Evolutionary conservation across 2,329 filamentous ascomycete genomes (phyloP), one percentile per base, ranked within the genome.

Genomic region (Cladophialophora bantiana): DNA sequence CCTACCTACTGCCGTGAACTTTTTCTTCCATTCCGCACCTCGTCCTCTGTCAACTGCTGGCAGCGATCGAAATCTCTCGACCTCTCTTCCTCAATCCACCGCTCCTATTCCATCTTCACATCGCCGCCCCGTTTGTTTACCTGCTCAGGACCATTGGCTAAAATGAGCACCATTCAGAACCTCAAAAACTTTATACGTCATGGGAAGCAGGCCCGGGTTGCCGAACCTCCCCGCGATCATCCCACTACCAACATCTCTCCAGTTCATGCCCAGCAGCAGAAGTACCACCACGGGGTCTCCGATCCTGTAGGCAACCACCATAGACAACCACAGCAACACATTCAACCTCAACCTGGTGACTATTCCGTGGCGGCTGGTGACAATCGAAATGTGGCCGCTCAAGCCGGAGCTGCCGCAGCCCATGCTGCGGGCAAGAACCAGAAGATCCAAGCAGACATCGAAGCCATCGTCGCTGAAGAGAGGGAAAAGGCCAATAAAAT

Each of bases 101-200:
- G 13, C 63, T 38, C 31, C 55, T 42, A 36, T 7, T 36, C 18
- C 52, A 1, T 55, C 57, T 34, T 36, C 52, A 18, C 48, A 55
- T 31, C 36, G 31, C 26, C 53, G 35, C 31, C 7, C 57, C 55
- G 20, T 26, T 50, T 13, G 31, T 63, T 20, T 10, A 57, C 7
- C 50, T 57, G 7, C 18, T n/a, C 50, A 50, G 48, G 31, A 59
- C 36, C 45, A 34, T 40, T 54, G 26, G 58, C 66, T 68, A 70
- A 70, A 62, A 89, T 89, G 87, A 88, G 85, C 74, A 87, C 87
- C 55, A 96, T 97, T 83, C 94, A 97, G 83, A 95, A 95, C 78
- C 69, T 97, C 75, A 97, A 98, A 83, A 97, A 97, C 81, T 96
- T 98, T 81, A 95, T 98, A 81, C 92, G 94, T 73, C 94, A 97